Percentiles rank a stretch among this genome's conserved stretches.
Conservation (phyloP, 2,329 filamentous ascomycete genomes). For the Aspergillus sp. region DNA sequence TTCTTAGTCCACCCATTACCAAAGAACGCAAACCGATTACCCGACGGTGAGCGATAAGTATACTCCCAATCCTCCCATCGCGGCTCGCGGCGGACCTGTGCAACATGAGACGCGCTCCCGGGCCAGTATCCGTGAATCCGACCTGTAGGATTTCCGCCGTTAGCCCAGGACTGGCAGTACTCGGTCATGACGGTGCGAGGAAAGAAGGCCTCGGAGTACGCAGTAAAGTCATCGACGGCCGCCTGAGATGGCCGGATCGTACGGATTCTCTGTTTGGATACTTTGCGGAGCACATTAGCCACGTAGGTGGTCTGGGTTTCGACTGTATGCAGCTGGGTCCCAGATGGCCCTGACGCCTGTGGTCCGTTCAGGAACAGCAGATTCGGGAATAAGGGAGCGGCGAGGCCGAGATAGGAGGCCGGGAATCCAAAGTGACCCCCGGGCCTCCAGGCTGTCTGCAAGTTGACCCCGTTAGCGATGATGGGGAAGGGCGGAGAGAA, state of each 20-base stretch:
- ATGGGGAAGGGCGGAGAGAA: conserved; percentile 63
- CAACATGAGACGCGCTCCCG: conserved; percentile 62
- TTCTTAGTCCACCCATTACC: conserved; percentile 66
- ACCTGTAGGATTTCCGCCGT: conserved; percentile 61
- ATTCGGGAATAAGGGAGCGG: conserved; percentile 67
- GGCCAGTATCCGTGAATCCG: conserved; percentile 70
- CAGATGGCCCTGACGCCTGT: conserved; percentile 58
- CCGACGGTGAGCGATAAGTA: conserved; percentile 43
- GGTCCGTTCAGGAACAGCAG: conserved; percentile 57
- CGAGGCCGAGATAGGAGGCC: conserved; percentile 65
- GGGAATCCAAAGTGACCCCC: conserved; percentile 61
- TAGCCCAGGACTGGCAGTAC: conserved; percentile 71
- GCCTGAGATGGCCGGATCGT: conserved; percentile 57
- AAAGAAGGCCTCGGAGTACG: conserved; percentile 50
- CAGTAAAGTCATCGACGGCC: conserved; percentile 59
- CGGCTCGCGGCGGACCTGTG: conserved; percentile 57
- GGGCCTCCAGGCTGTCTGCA: conserved; percentile 57
- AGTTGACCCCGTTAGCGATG: conserved; percentile 53
- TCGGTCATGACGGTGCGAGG: conserved; percentile 51
- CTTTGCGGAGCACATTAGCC: conserved; percentile 67
- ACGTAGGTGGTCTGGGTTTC: conserved; percentile 67
- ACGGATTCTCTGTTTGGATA: conserved; percentile 64
- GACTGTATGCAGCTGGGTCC: conserved; percentile 65
- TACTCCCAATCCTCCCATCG: conserved; percentile 63
- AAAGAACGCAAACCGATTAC: conserved; percentile 56